phyloP scores from a whole-genome alignment of 2,329 filamentous ascomycete genomes.

The Tolypocladium sp. region DNA sequence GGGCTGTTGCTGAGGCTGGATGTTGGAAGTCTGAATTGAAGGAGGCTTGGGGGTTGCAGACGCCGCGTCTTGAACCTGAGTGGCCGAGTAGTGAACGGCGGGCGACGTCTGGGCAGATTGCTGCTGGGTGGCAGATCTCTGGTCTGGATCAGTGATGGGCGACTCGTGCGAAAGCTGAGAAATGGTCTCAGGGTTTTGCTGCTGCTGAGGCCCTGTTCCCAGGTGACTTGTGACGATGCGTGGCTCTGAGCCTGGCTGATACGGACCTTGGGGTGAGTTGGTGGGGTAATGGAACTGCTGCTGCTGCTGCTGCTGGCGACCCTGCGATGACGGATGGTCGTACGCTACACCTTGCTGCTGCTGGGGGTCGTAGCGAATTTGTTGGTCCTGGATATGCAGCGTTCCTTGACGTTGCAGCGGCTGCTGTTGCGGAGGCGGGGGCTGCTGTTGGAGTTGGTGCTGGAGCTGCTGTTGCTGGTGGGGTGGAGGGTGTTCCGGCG shows the following conservation, averaged over 20 bases:
- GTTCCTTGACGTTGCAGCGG: slow-evolving; percentile 12
- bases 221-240: slow-evolving; percentile 25
- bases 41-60: slow-evolving; percentile 15
- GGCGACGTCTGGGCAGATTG: slow-evolving; percentile 35
- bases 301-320: slow-evolving; percentile 15
- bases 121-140: slow-evolving; percentile 29
- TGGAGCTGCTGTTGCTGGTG: slow-evolving; percentile 24
- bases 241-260: slow-evolving; percentile 26
- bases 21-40: slow-evolving; percentile 16
- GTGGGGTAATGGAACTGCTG: slow-evolving; percentile 14
- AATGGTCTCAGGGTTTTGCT: slow-evolving; percentile 47
- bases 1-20: slow-evolving; percentile 22
- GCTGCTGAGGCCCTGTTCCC: slow-evolving; percentile 19
- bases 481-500: slow-evolving; percentile 12
- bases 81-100: slow-evolving; percentile 26
- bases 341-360: slow-evolving; percentile 21
- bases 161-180: slow-evolving; percentile 57
- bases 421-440: slow-evolving; percentile 10
- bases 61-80: slow-evolving; percentile 25
- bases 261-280: slow-evolving; percentile 10
- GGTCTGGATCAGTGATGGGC: slow-evolving; percentile 40
- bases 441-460: slow-evolving; percentile 17
- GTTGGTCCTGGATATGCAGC: slow-evolving; percentile 22
- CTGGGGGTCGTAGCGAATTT: slow-evolving; percentile 15
- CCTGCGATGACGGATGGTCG: slow-evolving; percentile 20